Evolutionary conservation across 2,329 filamentous ascomycete species (phyloP).

Genomic region (Neofusicoccum sp.): DNA sequence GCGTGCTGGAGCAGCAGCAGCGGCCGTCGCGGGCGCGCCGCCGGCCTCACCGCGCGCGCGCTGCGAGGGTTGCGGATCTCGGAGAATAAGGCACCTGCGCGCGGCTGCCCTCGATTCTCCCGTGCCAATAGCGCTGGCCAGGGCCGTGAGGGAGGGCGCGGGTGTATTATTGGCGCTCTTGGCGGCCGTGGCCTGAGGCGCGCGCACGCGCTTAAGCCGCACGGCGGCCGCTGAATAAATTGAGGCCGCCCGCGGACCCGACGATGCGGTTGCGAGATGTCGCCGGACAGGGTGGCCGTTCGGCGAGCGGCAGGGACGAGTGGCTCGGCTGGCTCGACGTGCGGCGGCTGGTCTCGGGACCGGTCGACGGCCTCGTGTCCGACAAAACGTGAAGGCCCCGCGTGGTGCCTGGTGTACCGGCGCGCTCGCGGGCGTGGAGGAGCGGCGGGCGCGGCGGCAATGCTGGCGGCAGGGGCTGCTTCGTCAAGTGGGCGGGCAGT

Average conservation of each 20-base stretch:
- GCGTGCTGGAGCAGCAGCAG: neutral
- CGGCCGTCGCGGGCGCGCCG: neutral
- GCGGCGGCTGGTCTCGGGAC: constrained; percentile 4
- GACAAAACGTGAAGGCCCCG: constrained; percentile 12
- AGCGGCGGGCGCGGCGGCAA: constrained; percentile 1
- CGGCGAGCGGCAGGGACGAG: neutral
- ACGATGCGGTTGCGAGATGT: constrained; percentile 13
- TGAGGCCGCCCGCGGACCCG: neutral
- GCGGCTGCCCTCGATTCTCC: neutral
- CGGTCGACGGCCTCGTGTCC: constrained; percentile 13
- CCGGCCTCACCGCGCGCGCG: neutral
- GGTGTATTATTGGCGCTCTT: constrained; percentile 4
- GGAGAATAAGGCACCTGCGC: constrained; percentile 10
- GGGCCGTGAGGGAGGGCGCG: neutral
- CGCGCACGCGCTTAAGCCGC: neutral
- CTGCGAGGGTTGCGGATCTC: neutral
- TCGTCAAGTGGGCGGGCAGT: constrained; percentile 11
- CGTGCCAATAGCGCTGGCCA: neutral
- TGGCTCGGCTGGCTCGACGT: constrained; percentile 3
- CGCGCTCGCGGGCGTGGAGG: constrained; percentile 7
- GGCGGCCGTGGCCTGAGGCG: constrained; percentile 1
- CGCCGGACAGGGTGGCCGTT: neutral
- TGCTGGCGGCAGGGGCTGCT: constrained; percentile 11
- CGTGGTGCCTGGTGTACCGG: constrained; percentile 15
- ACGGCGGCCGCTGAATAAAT: neutral